Base-by-base conservation (phyloP, 1,284 basidiomycete species). In the Coriolopsis trogii region DNA sequence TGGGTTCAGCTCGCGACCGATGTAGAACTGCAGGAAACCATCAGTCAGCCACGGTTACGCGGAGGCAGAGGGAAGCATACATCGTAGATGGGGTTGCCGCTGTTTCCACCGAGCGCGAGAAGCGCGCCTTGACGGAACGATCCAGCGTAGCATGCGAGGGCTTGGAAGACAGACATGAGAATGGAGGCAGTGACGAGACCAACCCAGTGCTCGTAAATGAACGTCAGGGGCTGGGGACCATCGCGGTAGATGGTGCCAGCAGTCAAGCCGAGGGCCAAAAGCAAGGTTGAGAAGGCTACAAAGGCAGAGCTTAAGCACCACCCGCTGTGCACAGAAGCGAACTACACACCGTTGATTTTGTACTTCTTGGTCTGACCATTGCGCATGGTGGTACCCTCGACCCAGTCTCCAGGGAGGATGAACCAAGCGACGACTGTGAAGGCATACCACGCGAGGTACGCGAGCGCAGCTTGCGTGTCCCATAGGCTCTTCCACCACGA, bases 1-100 rank as follows among this genome's bases (percentile, higher is more conserved):
- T 0, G 97, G 96, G 73, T 99, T 99, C 46, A 99, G 78, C 66
- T 95, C 92, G 48, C 97, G 90, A 24, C 97, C 97, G 61, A 99
- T 95, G 76, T 87, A 99, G 78, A 93, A 99, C 93, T 97, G 63
- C 15, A 18, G 15, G 12, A 3, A 5, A 40, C 21, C 16, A 42
- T 33, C 33, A 43, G 44, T 58, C 26, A 53, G 51, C 37, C 16
- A 47, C n/a, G 41, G 34, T 34, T 31, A 23, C 18, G 44, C 37
- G 16, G 20, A 39, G 15, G 40, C 2, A 45, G 16, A 75, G 20
- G 25, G 24, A 21, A 25, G 33, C 91, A 51, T 62, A 95, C 95
- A 70, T 99, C 95, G 70, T 97, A 98, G 56, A 98, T 82, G 47
- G 80, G 70, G 68, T 91, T 92, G 26, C 93, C 92, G 24, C 85